Percentiles rank a stretch among this genome's conserved stretches.
phyloP scores from a whole-genome alignment of 106 monocot species.

The Amphibolis antarctica region DNA sequence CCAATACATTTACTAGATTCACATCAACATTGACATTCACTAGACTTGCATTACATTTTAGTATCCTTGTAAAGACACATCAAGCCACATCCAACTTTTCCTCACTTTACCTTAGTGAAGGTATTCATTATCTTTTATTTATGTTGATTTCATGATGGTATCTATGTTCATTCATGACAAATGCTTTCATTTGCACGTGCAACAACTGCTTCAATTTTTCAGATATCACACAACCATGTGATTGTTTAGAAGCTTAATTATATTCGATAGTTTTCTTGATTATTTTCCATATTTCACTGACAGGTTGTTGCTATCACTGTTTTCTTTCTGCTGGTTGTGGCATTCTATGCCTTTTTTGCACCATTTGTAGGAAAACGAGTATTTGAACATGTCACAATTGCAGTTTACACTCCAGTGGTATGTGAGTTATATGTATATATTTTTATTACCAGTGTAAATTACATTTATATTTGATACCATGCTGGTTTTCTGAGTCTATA shows the following conservation, averaged over 20 bases:
- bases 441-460: constrained; percentile 3
- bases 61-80: no score
- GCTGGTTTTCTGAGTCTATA: not conserved
- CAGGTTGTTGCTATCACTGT: constrained; percentile 96
- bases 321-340: constrained; percentile 82
- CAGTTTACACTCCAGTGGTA: constrained; percentile 89
- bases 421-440: constrained; percentile 6
- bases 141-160: no score
- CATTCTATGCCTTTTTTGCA: constrained; percentile 96
- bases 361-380: constrained; percentile 77
- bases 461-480: no score
- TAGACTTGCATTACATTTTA: no score
- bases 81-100: no score
- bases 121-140: no score
- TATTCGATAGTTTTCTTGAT: not conserved
- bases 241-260: not conserved
- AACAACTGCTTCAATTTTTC: not conserved
- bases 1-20: no score
- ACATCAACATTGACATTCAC: no score
- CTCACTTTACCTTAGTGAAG: no score
- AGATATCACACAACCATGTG: not conserved
- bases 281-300: not conserved
- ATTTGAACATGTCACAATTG: constrained; percentile 54
- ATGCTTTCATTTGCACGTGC: no score
- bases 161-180: no score